Conservation (phyloP, 805 yeast genomes). For the Suhomyces kilbournensis region DNA sequence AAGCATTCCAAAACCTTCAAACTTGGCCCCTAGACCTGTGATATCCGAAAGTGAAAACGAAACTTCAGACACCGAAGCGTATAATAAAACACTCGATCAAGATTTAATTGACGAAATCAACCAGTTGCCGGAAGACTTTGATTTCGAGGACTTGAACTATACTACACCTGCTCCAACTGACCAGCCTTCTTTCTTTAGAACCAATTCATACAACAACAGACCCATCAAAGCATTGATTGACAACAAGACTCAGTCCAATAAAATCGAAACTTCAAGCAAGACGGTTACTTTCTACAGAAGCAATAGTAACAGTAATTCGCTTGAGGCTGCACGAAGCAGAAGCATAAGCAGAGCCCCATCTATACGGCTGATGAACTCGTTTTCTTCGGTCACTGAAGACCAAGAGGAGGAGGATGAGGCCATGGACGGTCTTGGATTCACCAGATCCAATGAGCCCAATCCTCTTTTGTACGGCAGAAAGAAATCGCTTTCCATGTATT, state of each 20-base stretch:
- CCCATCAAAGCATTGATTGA: slow-evolving; percentile 30
- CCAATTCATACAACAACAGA: slow-evolving; percentile 39
- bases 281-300: slow-evolving; percentile 43
- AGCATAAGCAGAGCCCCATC: slow-evolving; percentile 31
- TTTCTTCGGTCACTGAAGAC: slow-evolving; percentile 18
- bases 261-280: slow-evolving; percentile 35
- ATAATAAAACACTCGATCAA: slow-evolving; percentile 23
- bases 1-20: neutral
- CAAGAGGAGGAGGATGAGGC: slow-evolving; percentile 17
- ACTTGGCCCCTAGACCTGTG: neutral
- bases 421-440: neutral
- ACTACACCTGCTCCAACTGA: neutral
- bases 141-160: slow-evolving; percentile 29
- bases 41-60: slow-evolving; percentile 2
- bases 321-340: slow-evolving; percentile 12
- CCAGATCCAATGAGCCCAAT: neutral
- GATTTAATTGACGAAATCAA: slow-evolving; percentile 51
- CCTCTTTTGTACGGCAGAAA: neutral
- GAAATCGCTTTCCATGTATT: neutral
- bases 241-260: slow-evolving; percentile 23
- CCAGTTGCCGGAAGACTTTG: slow-evolving; percentile 45
- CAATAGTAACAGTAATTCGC: slow-evolving; percentile 16
- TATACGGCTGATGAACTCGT: slow-evolving; percentile 26
- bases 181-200: slow-evolving; percentile 21
- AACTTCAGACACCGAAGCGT: slow-evolving; percentile 4